These are phyloP conservation scores for Syzygium aromaticum DNA, from an alignment of 345 rosid genomes.

Conservation along the genomic window DNA sequence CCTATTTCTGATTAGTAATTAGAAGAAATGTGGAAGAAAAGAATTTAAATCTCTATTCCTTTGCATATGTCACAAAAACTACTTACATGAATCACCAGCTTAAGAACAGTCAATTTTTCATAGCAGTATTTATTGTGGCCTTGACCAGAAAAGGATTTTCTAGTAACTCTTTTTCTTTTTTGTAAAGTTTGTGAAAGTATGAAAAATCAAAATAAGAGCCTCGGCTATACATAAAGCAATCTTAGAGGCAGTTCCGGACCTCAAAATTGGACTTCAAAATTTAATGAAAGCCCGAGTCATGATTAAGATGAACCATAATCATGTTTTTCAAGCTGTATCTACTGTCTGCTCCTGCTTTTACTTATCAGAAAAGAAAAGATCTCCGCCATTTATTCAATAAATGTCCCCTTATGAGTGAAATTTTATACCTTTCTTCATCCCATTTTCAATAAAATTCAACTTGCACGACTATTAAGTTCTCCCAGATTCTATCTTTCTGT, in stretches of 20 bases:
- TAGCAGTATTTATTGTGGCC: not conserved
- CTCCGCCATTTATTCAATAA: not conserved
- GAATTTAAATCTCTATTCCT: not conserved
- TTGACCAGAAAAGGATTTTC: not conserved
- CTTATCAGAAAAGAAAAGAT: not conserved
- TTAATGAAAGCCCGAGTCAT: not conserved
- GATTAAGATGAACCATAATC: not conserved
- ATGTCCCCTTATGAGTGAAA: not conserved
- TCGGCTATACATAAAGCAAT: not conserved
- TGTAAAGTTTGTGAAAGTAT: not conserved
- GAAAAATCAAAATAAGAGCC: not conserved
- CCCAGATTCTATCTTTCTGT: not conserved
- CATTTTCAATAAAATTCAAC: not conserved
- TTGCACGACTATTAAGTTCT: not conserved
- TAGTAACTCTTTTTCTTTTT: not conserved
- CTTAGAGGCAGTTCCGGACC: not conserved
- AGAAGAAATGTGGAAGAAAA: not conserved
- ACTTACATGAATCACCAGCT: not conserved
- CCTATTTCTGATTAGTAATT: not conserved
- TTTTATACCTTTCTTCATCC: not conserved
- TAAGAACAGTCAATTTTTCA: not conserved
- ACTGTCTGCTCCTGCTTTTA: not conserved
- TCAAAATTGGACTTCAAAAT: not conserved
- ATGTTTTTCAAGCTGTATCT: not conserved
- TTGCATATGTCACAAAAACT: not conserved